Base-by-base conservation (phyloP, 2,329 filamentous ascomycete species). In the Penicillium palitans region DNA sequence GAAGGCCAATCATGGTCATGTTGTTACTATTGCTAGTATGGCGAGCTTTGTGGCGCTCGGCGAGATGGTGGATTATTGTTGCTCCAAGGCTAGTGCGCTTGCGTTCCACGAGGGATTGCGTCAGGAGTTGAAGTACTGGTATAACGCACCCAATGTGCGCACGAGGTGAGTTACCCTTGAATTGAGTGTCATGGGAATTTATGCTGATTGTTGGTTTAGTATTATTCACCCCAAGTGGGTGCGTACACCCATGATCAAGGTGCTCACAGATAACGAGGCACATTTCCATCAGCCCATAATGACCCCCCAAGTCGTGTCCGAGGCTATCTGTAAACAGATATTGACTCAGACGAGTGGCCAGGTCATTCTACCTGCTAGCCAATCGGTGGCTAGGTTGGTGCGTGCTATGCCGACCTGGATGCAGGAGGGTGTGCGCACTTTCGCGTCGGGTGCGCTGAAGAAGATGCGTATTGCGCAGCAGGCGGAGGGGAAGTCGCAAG, bases 11-110 rank as follows among this genome's bases (percentile, higher is more conserved):
- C 82, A 83, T 62, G 84, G 84, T 3, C 83, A 86, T 60, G 74
- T 86, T 31, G 75, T 87, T 12, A 84, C 82, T 0, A 76, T 86
- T 15, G 83, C 84, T 3, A 83, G 79, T 58, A 74, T 80, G 66
- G 81, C 81, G 10, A 80, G 79, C 37, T 84, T 81, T 64, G 57
- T 82, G 6, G 72, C 73, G 0, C 61, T 79, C 4, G 77, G 74
- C 1, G 77, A 80, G 31, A 79, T 85, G 61, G 79, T 79, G 10
- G 81, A 84, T 60, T 86, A 85, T 67, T 76, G 74, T 42, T 76
- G 76, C 51, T 79, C 79, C 47, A 85, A 85, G 68, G 78, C 78
- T 0, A 81, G 77, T 25, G 80, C 81, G 0, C 68, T 84, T 42
- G 74, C 79, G 4, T 83, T 85, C 68, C 81, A 85, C 61, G 83